A percentile compares a stretch with the other conserved stretches of the same genome.
Evolutionary conservation across 2,329 filamentous ascomycete genomes (phyloP).

Genomic region (Talaromyces sp.): DNA sequence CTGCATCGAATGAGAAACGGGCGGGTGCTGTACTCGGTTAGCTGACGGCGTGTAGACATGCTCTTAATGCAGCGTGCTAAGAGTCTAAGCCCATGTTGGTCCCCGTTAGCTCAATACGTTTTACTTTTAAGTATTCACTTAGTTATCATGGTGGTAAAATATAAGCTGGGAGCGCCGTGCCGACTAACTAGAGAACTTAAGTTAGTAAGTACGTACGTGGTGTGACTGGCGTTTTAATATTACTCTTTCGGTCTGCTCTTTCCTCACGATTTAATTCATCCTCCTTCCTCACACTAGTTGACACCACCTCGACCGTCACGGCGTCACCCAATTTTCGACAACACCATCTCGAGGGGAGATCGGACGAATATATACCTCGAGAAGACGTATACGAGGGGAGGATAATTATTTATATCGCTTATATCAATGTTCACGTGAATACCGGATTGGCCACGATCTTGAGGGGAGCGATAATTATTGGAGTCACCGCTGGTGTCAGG

Average conservation of each 20-base stretch:
- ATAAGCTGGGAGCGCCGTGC: background rate
- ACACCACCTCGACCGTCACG: background rate
- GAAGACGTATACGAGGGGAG: background rate
- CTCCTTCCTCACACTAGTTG: background rate
- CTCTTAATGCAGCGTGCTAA: background rate
- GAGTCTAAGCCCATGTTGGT: background rate
- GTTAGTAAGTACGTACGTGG: background rate
- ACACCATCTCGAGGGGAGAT: background rate
- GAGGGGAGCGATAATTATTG: background rate
- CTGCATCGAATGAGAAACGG: background rate
- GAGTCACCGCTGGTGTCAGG: background rate
- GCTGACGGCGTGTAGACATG: background rate
- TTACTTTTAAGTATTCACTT: background rate
- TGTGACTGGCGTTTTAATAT: constrained; percentile 1
- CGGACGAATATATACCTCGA: background rate
- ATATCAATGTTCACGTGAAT: background rate
- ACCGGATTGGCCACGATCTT: background rate
- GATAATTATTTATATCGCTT: background rate
- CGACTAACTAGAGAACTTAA: background rate
- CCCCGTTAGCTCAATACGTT: background rate
- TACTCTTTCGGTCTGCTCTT: constrained; percentile 15
- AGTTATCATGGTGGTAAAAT: background rate
- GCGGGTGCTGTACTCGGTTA: background rate
- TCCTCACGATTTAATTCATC: background rate
- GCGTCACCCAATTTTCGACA: background rate